A percentile compares a stretch with the other conserved stretches of the same genome.
phyloP scores from a whole-genome alignment of 2,329 filamentous ascomycete species.

The Nakataea oryzae region DNA sequence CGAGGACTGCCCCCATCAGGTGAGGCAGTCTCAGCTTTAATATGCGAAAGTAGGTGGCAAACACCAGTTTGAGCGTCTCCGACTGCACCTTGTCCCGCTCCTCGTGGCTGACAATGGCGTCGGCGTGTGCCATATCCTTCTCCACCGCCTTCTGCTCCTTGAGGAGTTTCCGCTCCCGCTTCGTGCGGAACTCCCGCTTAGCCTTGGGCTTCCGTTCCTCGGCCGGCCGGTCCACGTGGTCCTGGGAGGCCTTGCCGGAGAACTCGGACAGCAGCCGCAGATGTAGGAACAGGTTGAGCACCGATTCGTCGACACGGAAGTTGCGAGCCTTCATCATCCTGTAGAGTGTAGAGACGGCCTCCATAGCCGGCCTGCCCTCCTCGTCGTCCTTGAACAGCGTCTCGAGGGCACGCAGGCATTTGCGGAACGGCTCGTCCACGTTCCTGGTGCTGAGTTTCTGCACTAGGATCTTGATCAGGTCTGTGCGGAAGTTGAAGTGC shows the following conservation, averaged over 20 bases:
- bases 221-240: conserved; percentile 52
- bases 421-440: conserved; percentile 64
- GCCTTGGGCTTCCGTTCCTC: conserved; percentile 53
- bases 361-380: conserved; percentile 78
- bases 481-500: conserved; percentile 92
- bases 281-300: conserved; percentile 84
- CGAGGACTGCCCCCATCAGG: conserved; percentile 93
- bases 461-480: conserved; percentile 79
- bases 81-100: conserved; percentile 89
- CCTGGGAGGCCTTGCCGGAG: conserved; percentile 68
- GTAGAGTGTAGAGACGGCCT: conserved; percentile 72
- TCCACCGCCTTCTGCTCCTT: conserved; percentile 82
- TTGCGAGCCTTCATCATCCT: conserved; percentile 93
- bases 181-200: conserved; percentile 80
- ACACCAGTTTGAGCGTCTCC: conserved; percentile 92
- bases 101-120: conserved; percentile 84
- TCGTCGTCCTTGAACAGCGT: conserved; percentile 78
- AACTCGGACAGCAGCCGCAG: conserved; percentile 84
- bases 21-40: conserved; percentile 71
- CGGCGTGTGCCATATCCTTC: conserved; percentile 87
- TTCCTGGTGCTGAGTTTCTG: conserved; percentile 67
- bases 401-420: conserved; percentile 69
- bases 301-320: conserved; percentile 73
- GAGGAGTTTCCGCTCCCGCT: conserved; percentile 70
- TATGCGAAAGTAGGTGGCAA: conserved; percentile 89